Conservation (phyloP, 192 early-diverging fungal genomes). For the Linnemannia schmuckeri region DNA sequence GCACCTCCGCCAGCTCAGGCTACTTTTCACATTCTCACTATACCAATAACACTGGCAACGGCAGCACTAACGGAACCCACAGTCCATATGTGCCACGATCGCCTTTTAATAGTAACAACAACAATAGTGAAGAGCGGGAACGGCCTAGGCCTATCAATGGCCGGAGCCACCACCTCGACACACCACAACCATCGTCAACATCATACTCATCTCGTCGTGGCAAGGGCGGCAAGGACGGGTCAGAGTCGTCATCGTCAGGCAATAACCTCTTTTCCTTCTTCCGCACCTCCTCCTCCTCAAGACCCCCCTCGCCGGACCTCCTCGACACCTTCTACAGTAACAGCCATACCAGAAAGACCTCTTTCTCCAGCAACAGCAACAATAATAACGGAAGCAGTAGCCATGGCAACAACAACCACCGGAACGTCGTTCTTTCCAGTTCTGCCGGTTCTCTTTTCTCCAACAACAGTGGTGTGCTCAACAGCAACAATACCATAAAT, state of each 20-base stretch:
- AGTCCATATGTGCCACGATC: not conserved
- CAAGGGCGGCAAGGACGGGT: constrained; percentile 24
- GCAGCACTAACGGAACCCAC: not conserved
- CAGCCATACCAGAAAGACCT: constrained; percentile 39
- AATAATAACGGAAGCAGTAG: constrained; percentile 2
- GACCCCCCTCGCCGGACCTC: constrained; percentile 44
- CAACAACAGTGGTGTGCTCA: constrained; percentile 17
- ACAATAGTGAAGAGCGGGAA: constrained; percentile 11
- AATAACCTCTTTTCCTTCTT: constrained; percentile 33
- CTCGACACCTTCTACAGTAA: constrained; percentile 19
- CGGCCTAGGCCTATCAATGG: not conserved
- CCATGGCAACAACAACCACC: not conserved
- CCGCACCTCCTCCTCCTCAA: constrained; percentile 34
- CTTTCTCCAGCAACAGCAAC: constrained; percentile 32
- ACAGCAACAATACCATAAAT: not conserved
- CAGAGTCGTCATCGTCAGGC: constrained; percentile 14
- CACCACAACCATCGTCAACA: not conserved
- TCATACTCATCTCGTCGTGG: not conserved
- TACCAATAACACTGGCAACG: constrained; percentile 10
- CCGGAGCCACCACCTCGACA: constrained; percentile 13
- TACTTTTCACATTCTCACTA: constrained; percentile 29
- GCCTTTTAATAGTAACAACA: not conserved
- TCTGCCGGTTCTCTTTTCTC: constrained; percentile 28
- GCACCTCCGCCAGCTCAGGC: constrained; percentile 41
- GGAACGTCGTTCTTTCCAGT: constrained; percentile 9